These are phyloP conservation scores for Penicillium expansum DNA, from an alignment of 2,329 filamentous ascomycete species.

Conservation along the genomic window DNA sequence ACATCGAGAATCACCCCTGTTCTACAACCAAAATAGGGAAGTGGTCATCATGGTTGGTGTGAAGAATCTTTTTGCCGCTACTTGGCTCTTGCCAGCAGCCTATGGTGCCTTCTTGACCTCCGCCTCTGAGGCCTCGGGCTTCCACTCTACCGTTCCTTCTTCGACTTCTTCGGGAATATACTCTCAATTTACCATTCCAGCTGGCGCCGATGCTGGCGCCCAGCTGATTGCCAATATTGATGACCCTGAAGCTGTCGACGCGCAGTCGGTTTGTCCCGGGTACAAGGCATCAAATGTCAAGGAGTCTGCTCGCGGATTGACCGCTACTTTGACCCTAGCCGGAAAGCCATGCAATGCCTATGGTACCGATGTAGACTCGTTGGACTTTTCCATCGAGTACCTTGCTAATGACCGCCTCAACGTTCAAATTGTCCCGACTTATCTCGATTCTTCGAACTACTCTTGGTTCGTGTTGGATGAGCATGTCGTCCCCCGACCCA, in stretches of 20 bases:
- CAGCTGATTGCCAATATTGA: constrained; percentile 61
- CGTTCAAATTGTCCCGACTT: constrained; percentile 66
- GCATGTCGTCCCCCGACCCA: constrained; percentile 58
- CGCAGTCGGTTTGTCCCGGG: constrained; percentile 62
- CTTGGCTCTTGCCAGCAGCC: constrained; percentile 27
- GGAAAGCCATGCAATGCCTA: constrained; percentile 68
- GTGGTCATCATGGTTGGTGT: constrained; percentile 26
- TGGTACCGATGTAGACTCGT: constrained; percentile 67
- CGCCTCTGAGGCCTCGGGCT: constrained; percentile 1
- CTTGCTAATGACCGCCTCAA: constrained; percentile 65
- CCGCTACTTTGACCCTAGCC: constrained; percentile 52
- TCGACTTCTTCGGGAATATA: constrained; percentile 20
- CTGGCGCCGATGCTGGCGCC: constrained; percentile 46
- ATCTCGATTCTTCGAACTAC: constrained; percentile 59
- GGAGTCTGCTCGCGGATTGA: constrained; percentile 48
- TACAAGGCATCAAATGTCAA: constrained; percentile 55
- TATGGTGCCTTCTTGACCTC: constrained; percentile 23
- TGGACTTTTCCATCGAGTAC: constrained; percentile 67
- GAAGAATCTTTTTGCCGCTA: constrained; percentile 19
- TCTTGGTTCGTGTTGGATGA: constrained; percentile 68
- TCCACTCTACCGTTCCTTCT: background rate
- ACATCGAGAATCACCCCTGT: background rate
- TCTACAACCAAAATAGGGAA: background rate
- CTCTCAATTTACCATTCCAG: constrained; percentile 48
- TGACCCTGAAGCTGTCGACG: constrained; percentile 62